These are phyloP conservation scores for Cardamine resedifolia DNA, from an alignment of 345 rosid genomes.

Conservation along the genomic window DNA sequence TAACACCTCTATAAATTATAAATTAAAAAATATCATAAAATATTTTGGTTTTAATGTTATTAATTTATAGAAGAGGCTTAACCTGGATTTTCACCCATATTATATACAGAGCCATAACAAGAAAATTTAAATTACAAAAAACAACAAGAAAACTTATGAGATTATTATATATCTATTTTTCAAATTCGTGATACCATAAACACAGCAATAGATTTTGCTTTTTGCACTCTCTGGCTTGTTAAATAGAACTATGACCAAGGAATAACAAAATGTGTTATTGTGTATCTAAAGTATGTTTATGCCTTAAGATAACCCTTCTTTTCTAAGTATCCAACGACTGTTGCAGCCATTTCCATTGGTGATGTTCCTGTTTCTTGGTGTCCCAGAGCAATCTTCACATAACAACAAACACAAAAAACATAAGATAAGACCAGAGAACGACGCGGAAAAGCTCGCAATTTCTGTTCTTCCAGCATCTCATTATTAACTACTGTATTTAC, in stretches of 20 bases:
- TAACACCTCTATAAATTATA: no score
- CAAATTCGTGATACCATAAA: not conserved
- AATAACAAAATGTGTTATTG: not conserved
- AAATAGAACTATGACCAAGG: not conserved
- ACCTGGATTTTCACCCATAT: constrained; percentile 3
- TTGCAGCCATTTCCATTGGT: constrained; percentile 67
- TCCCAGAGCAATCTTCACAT: constrained; percentile 39
- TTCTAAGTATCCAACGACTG: constrained; percentile 64
- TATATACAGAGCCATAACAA: not conserved
- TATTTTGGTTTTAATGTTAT: no score
- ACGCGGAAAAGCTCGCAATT: not conserved
- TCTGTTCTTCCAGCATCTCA: not conserved
- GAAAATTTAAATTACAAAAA: not conserved
- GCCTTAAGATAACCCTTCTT: constrained; percentile 61
- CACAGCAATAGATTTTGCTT: constrained; percentile 28
- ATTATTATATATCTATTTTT: constrained; percentile 1
- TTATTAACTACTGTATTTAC: constrained; percentile 39
- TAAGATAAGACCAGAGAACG: not conserved
- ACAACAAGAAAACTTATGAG: not conserved
- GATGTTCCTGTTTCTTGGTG: constrained; percentile 45
- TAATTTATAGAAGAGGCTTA: not conserved
- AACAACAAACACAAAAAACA: not conserved
- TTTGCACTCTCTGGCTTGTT: constrained; percentile 29
- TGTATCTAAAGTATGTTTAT: constrained; percentile 28
- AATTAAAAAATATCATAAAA: no score